These are phyloP conservation scores for Monosporascus ibericus DNA, from an alignment of 2,329 filamentous ascomycete species.

Conservation along the genomic window DNA sequence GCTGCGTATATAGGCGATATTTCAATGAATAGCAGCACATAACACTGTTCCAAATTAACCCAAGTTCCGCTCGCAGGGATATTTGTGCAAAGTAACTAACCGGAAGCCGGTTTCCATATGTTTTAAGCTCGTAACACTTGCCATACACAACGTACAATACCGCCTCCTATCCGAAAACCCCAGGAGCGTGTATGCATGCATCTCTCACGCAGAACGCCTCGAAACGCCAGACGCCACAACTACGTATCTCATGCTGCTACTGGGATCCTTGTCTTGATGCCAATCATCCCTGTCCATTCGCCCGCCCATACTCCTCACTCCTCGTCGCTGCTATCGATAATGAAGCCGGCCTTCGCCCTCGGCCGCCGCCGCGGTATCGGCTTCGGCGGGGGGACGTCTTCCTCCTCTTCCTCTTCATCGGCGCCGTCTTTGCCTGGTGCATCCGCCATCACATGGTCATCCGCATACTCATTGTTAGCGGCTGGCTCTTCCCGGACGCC, in stretches of 20 bases:
- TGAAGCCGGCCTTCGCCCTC: constrained; percentile 46
- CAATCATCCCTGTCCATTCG: constrained; percentile 17
- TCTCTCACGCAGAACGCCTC: background rate
- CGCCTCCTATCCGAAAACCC: background rate
- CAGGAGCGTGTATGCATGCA: background rate
- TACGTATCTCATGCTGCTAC: background rate
- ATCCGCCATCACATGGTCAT: constrained; percentile 1
- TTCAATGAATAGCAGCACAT: no score
- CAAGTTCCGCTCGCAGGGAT: no score
- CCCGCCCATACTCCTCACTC: constrained; percentile 24
- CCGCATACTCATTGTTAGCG: constrained; percentile 23
- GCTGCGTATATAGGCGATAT: no score
- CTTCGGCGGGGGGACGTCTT: constrained; percentile 29
- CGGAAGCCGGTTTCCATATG: no score
- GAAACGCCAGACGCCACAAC: background rate
- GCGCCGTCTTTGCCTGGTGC: constrained; percentile 8
- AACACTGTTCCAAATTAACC: no score
- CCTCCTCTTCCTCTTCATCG: constrained; percentile 32
- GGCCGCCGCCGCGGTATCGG: constrained; percentile 31
- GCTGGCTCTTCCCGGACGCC: constrained; percentile 6
- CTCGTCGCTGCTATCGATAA: constrained; percentile 56
- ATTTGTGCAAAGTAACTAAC: no score
- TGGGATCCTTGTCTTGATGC: no score
- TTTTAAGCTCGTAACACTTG: no score
- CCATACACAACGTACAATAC: background rate